Evolutionary conservation across 768 basidiomycete species (phyloP), one percentile per base, ranked within the genome.

Genomic region (Leccinum ochraceum): DNA sequence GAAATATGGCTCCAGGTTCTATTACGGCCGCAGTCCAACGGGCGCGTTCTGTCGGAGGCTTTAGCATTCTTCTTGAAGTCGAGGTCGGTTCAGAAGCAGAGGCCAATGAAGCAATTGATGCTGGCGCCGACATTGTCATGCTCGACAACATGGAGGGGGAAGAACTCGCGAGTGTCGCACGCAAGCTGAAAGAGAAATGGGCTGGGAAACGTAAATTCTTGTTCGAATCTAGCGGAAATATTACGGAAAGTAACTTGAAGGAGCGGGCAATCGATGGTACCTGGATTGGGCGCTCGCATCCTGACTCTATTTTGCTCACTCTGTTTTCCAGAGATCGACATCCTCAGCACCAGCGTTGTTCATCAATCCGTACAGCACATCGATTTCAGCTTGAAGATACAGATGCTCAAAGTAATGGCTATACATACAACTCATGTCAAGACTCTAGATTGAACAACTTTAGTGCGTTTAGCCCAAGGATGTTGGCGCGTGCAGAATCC

Each of bases 351-450:
- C 46, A 95, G 92, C 62, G 84, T 81, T 9, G 91, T 95, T 26
- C 94, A 95, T 66, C 93, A 98, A 74, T 92, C 91, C 2, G 93
- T 92, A 24, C 92, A 86, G 65, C 95, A 97, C 70, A 88, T 98
- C 63, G 97, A 98, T 74, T 99, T 95, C 74, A 97, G 94, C 69
- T 81, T 99, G 68, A 98, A 98, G 83, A 89, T 98, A 62, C 94
- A 95, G 75, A 82, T 82, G 26, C 66, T 82, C 84, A 11, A 79
- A 80, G 64, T 71, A 69, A 70, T 58, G 48, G 54, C 28, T 50
- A 60, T 56, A 62, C 7, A 52, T 44, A 44, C 53, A 28, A 57
- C 36, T 34, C 32, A 36, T 70, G 66, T 72, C 63, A 71, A 44
- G 49, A 58, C 22, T 65, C 58, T 58, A 90, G 67, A 64, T 81